Evolutionary conservation across 2,329 filamentous ascomycete species (phyloP).

Genomic region (Periconia sp.): DNA sequence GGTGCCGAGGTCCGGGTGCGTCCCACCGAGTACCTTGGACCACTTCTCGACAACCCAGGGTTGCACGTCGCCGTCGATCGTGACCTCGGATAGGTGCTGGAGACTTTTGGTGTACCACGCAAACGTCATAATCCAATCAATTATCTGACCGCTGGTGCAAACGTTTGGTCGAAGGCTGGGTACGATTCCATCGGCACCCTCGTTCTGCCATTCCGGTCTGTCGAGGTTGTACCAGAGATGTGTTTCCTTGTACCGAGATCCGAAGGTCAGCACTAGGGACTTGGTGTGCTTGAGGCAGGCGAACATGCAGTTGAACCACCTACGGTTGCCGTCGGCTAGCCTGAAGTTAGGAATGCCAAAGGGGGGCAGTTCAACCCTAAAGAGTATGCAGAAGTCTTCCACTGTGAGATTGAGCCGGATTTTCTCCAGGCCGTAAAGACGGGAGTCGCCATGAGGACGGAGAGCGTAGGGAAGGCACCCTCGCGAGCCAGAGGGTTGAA

Average conservation of each 20-base stretch:
- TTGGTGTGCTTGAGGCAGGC: constrained; percentile 8
- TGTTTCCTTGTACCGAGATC: not conserved
- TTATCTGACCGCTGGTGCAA: constrained; percentile 9
- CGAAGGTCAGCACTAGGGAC: constrained; percentile 12
- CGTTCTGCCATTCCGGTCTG: not conserved
- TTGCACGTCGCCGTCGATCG: constrained; percentile 18
- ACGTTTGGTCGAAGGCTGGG: constrained; percentile 2
- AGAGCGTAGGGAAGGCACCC: not conserved
- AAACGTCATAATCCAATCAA: constrained; percentile 22
- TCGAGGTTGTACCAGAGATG: constrained; percentile 14
- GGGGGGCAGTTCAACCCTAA: constrained; percentile 16
- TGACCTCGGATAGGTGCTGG: constrained; percentile 9
- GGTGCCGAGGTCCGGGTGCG: not conserved
- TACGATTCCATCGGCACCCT: not conserved
- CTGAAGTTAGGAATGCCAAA: constrained; percentile 8
- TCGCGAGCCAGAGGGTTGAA: no score
- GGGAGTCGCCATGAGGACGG: not conserved
- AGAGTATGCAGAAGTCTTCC: constrained; percentile 17
- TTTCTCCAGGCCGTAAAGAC: constrained; percentile 18
- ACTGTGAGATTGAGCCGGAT: constrained; percentile 15
- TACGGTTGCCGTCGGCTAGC: not conserved
- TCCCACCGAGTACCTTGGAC: constrained; percentile 11
- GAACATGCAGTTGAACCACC: no score
- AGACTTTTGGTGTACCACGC: constrained; percentile 13
- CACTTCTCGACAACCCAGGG: constrained; percentile 24